Percentiles rank a stretch among this genome's conserved stretches.
phyloP scores from a whole-genome alignment of 306 rosid genomes.

The Citrullus mucosospermus region DNA sequence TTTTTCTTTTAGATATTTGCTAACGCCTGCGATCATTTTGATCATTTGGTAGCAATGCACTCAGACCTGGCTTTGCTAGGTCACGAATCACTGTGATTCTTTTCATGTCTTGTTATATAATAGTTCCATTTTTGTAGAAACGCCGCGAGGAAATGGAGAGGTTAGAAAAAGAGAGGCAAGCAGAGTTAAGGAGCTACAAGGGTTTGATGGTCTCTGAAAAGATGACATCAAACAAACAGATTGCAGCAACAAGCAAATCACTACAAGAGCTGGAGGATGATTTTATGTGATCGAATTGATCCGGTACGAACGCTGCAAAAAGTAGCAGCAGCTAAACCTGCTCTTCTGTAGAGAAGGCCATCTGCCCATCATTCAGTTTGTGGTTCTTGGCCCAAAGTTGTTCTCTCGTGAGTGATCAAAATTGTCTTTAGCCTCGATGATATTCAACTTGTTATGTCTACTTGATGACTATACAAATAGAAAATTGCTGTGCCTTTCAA shows the following conservation, averaged over 20 bases:
- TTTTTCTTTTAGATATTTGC: neutral
- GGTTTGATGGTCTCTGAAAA: constrained; percentile 91
- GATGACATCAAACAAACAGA: constrained; percentile 84
- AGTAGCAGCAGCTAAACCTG: neutral
- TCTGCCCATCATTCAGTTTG: neutral
- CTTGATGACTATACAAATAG: neutral
- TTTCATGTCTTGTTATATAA: neutral
- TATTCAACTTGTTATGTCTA: neutral
- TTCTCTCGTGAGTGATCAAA: neutral
- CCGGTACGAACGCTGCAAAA: neutral
- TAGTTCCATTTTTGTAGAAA: constrained; percentile 34
- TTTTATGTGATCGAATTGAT: constrained; percentile 49
- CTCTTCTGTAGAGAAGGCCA: neutral
- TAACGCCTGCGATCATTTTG: neutral
- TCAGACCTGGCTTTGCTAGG: neutral
- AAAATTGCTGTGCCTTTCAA: neutral
- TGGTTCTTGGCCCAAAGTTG: constrained; percentile 1
- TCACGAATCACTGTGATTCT: neutral
- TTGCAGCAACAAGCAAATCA: constrained; percentile 70
- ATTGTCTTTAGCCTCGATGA: neutral
- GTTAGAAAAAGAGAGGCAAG: constrained; percentile 78
- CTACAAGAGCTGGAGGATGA: constrained; percentile 93
- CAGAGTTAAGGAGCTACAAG: constrained; percentile 85
- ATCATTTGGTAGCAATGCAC: neutral
- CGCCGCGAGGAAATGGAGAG: constrained; percentile 86